These are phyloP conservation scores for Mucor ambiguus DNA, from an alignment of 371 early-diverging fungal genomes.

Conservation along the genomic window DNA sequence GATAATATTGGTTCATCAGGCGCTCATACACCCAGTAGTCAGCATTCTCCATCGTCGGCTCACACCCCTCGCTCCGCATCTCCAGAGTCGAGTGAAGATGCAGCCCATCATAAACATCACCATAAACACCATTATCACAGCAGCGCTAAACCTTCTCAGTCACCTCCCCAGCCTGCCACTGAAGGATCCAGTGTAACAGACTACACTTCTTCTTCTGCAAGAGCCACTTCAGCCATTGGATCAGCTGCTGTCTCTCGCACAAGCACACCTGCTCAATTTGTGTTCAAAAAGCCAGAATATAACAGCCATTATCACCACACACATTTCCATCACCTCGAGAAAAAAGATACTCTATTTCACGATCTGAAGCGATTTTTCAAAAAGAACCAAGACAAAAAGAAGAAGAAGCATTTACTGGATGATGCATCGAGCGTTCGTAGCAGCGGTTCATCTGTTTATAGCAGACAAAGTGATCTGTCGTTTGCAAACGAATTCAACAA, in stretches of 20 bases:
- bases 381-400: slow-evolving; percentile 9
- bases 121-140: not conserved
- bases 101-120: not conserved
- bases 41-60: slow-evolving; percentile 4
- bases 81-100: slow-evolving; percentile 11
- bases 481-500: slow-evolving; percentile 45
- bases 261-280: slow-evolving; percentile 49
- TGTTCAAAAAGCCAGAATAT: slow-evolving; percentile 53
- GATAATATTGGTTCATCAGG: slow-evolving; percentile 6
- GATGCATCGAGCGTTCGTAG: slow-evolving; percentile 32
- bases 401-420: slow-evolving; percentile 17
- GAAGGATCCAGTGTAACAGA: not conserved
- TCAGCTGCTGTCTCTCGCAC: slow-evolving; percentile 8
- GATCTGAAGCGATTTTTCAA: slow-evolving; percentile 40
- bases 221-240: slow-evolving; percentile 11
- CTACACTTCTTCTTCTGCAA: not conserved
- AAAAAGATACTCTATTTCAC: slow-evolving; percentile 53
- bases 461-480: slow-evolving; percentile 28
- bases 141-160: not conserved
- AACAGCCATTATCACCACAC: slow-evolving; percentile 47
- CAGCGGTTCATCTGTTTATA: slow-evolving; percentile 32
- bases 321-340: slow-evolving; percentile 49
- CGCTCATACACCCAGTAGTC: not conserved
- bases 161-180: not conserved
- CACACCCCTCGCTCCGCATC: slow-evolving; percentile 26